Conservation (phyloP, 2,329 filamentous ascomycete genomes). For the Eurotiales sp. region DNA sequence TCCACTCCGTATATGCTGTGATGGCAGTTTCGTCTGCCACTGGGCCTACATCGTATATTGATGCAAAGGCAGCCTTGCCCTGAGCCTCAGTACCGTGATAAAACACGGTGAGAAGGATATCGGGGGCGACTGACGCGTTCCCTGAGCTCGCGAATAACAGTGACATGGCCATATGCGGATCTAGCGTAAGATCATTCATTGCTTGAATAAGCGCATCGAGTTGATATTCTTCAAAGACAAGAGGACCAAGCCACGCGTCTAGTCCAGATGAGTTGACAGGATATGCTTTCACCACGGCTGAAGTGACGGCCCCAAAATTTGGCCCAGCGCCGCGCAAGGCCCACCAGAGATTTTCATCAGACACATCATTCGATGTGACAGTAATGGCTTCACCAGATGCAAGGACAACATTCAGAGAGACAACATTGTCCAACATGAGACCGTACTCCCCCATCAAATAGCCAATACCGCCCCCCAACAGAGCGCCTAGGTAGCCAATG, state of each 20-base stretch:
- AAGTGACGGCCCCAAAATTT: conserved; percentile 41
- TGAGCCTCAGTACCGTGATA: conserved; percentile 31
- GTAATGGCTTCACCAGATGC: conserved; percentile 40
- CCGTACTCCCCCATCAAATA: conserved; percentile 19
- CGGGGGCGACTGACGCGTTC: conserved; percentile 15
- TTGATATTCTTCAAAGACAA: conserved; percentile 25
- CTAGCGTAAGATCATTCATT: conserved; percentile 34
- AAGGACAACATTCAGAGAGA: conserved; percentile 39
- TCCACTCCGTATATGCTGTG: conserved; percentile 22
- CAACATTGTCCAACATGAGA: conserved; percentile 38
- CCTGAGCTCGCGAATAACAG: conserved; percentile 26
- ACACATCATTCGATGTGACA: conserved; percentile 32
- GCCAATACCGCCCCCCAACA: conserved; percentile 18
- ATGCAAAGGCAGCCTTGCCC: conserved; percentile 27
- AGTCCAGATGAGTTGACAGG: conserved; percentile 22
- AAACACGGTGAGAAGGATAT: conserved; percentile 26
- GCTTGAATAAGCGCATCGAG: conserved; percentile 32
- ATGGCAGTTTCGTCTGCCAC: conserved; percentile 21
- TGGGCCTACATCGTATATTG: conserved; percentile 33
- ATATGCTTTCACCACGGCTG: conserved; percentile 28
- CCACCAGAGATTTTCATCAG: conserved; percentile 44
- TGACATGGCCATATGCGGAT: conserved; percentile 34
- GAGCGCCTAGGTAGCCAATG: conserved; percentile 26
- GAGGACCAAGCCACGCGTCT: conserved; percentile 22
- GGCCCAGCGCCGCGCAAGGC: conserved; percentile 40